phyloP scores from a whole-genome alignment of 768 basidiomycete species.

The Nidula microcarpa region DNA sequence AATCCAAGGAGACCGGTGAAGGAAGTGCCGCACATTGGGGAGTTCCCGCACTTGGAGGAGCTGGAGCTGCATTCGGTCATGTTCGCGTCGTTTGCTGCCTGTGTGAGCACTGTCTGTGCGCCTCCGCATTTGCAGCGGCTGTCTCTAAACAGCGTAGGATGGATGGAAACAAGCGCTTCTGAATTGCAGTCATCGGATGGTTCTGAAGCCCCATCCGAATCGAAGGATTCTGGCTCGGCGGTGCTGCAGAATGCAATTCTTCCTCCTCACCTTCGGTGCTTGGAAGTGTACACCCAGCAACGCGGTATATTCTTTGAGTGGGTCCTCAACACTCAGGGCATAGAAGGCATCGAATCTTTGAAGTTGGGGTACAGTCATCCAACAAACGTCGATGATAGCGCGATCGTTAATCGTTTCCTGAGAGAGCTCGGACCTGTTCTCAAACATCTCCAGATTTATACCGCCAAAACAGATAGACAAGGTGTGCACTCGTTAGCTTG shows the following conservation, averaged over 20 bases:
- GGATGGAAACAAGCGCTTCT: not conserved
- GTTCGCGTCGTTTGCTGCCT: not conserved
- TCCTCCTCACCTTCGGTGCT: not conserved
- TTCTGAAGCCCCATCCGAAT: not conserved
- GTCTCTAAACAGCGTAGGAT: not conserved
- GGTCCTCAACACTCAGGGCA: not conserved
- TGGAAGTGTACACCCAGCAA: not conserved
- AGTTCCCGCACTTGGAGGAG: not conserved
- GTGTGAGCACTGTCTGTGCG: constrained; percentile 6
- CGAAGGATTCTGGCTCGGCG: not conserved
- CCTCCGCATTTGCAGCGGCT: not conserved
- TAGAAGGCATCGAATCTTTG: not conserved
- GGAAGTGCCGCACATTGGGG: not conserved
- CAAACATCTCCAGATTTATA: constrained; percentile 15
- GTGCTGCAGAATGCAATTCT: not conserved
- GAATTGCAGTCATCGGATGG: not conserved
- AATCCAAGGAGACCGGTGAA: not conserved
- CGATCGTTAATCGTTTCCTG: constrained; percentile 16
- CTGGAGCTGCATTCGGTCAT: not conserved
- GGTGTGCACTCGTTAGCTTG: constrained; percentile 8
- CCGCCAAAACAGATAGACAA: constrained; percentile 17
- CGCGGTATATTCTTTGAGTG: not conserved
- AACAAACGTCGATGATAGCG: constrained; percentile 16
- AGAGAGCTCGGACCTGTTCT: constrained; percentile 15
- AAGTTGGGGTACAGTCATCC: not conserved